Conservation (phyloP, 257 asterid genomes). For the Solanum appendiculatum region DNA sequence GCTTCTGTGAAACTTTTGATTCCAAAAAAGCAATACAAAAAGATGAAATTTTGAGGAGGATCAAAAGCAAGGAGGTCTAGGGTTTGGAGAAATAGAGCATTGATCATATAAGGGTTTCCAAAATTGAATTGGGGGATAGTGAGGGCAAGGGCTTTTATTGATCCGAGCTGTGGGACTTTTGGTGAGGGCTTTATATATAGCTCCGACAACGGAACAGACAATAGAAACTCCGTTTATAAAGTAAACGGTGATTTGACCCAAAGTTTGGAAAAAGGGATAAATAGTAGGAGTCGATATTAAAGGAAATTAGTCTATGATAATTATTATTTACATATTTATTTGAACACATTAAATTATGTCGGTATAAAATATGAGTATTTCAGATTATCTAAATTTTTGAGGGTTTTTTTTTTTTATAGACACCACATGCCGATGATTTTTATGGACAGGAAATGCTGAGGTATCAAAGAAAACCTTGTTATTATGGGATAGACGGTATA, state of each 20-base stretch:
- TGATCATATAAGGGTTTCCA: background rate
- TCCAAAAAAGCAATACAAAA: background rate
- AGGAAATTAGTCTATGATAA: background rate
- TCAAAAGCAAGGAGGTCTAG: background rate
- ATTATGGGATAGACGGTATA: too few relatives aligned
- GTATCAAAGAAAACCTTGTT: too few relatives aligned
- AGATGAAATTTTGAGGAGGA: background rate
- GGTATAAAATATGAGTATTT: too few relatives aligned
- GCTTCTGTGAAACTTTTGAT: background rate
- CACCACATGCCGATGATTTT: too few relatives aligned
- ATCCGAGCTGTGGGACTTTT: background rate
- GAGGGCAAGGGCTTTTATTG: background rate
- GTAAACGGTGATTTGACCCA: background rate
- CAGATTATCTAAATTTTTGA: too few relatives aligned
- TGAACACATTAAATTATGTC: too few relatives aligned
- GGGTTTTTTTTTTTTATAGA: too few relatives aligned
- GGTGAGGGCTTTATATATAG: background rate
- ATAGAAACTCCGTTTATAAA: background rate
- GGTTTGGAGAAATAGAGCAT: background rate
- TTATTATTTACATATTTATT: too few relatives aligned
- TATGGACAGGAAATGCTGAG: too few relatives aligned
- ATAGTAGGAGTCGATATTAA: too few relatives aligned
- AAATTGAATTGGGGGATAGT: background rate
- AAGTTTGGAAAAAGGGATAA: background rate
- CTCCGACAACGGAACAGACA: background rate